These are phyloP conservation scores for Diaporthe vexans DNA, from an alignment of 2,329 filamentous ascomycete genomes.

Conservation along the genomic window DNA sequence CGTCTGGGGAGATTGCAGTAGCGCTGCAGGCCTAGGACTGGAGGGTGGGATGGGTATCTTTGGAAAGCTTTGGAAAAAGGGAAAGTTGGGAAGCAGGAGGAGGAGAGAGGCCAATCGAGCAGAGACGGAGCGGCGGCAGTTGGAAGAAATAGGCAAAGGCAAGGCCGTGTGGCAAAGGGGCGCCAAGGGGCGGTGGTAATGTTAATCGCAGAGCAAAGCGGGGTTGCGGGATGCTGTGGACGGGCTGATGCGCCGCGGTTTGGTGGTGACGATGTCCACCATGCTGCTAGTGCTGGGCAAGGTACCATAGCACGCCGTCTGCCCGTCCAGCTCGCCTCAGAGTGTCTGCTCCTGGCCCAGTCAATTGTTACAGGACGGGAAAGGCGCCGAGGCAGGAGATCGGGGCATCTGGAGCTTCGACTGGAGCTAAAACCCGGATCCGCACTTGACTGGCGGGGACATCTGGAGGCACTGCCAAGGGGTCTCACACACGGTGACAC, in stretches of 20 bases:
- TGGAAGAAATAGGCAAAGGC: conserved; percentile 31
- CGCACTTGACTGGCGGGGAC: conserved; percentile 11
- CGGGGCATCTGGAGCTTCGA: conserved; percentile 29
- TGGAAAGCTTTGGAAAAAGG: conserved; percentile 19
- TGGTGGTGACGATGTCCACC: conserved; percentile 29
- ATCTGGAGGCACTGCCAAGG: conserved; percentile 8
- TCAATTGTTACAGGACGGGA: conserved; percentile 11
- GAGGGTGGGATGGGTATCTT: conserved; percentile 22
- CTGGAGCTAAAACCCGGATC: conserved; percentile 39
- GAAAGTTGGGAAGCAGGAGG: neutral
- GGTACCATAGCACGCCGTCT: neutral
- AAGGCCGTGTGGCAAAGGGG: conserved; percentile 27
- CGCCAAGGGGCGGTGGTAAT: conserved; percentile 30
- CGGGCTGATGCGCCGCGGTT: conserved; percentile 1
- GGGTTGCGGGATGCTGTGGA: conserved; percentile 29
- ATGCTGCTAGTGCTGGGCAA: neutral
- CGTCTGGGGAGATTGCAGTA: neutral
- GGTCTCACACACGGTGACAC: conserved; percentile 10
- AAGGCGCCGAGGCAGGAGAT: conserved; percentile 29
- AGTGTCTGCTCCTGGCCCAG: neutral
- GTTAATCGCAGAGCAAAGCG: conserved; percentile 36
- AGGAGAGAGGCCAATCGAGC: neutral
- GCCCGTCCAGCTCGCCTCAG: no score
- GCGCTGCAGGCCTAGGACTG: neutral
- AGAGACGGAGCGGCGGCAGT: conserved; percentile 16